phyloP scores from a whole-genome alignment of 75 land plant genomes.

The Larix kaempferi region DNA sequence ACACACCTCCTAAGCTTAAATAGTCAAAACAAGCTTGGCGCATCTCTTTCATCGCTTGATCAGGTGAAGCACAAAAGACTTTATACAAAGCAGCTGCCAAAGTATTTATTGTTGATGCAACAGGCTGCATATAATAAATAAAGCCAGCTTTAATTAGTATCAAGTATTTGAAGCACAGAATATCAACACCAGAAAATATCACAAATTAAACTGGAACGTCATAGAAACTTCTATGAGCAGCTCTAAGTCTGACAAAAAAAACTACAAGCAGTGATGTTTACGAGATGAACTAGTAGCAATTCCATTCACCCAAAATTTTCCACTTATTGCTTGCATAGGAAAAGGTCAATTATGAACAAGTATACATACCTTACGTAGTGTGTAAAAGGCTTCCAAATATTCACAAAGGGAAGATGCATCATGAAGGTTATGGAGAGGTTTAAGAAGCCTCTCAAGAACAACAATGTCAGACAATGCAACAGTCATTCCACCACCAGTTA shows the following conservation, averaged over 20 bases:
- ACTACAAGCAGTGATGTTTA: slow-evolving; percentile 10
- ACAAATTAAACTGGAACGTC: neutral
- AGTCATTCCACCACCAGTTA: slow-evolving; percentile 96
- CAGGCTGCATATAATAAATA: slow-evolving; percentile 62
- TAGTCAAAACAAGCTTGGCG: slow-evolving; percentile 95
- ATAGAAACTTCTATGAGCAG: neutral
- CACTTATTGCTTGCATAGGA: neutral
- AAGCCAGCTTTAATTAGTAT: slow-evolving; percentile 30
- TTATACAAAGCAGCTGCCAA: slow-evolving; percentile 89
- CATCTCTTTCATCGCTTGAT: slow-evolving; percentile 87
- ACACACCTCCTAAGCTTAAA: slow-evolving; percentile 82
- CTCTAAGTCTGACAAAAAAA: neutral
- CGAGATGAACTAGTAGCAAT: neutral
- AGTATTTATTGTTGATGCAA: slow-evolving; percentile 91
- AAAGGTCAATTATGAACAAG: neutral
- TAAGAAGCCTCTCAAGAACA: slow-evolving; percentile 60
- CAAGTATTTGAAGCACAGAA: neutral
- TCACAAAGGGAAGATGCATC: slow-evolving; percentile 60
- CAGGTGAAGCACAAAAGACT: slow-evolving; percentile 86
- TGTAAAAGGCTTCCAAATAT: slow-evolving; percentile 83
- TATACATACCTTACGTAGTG: slow-evolving; percentile 65
- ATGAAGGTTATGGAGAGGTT: slow-evolving; percentile 56
- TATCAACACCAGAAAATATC: neutral
- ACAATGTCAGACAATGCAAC: slow-evolving; percentile 82
- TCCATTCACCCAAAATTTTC: neutral